Evolutionary conservation across 495 filamentous ascomycete genomes (phyloP), one percentile per base, ranked within the genome.

Genomic region (Penicillium paxilli): DNA sequence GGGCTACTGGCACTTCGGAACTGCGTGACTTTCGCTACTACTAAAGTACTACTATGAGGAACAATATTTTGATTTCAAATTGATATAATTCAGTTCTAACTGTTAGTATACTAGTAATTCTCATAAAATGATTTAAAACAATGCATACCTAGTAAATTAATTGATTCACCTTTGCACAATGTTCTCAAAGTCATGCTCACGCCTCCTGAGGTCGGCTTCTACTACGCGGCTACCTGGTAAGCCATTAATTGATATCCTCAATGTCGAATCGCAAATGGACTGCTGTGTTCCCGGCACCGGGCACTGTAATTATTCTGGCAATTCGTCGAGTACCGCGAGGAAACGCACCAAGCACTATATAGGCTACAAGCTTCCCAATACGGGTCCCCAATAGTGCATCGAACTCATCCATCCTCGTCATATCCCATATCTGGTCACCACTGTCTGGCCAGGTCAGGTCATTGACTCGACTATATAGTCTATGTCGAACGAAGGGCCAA

Each of bases 251-350:
- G 35, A 1, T 3, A 5, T 28, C 26, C 26, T 44, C 41, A 25
- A 44, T 44, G 14, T 44, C 41, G 23, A 44, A 44, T 2, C 41
- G 41, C 16, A 44, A 10, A 23, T 44, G 41, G 10, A 25, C 41
- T 5, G 35, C 35, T 5, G 19, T n/a, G 0, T 44, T 10, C 17
- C 19, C 11, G 12, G 10, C 9, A 25, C 9, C 11, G 1, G 21
- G 41, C 3, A 4, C 3, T 9, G 41, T 44, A n/a, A 44, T n/a
- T 6, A 44, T 23, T 23, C 21, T 19, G 22, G 20, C 9, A 21
- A 46, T 46, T 2, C n/a, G 44, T 4, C 23, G 44, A 30, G 51
- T 47, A 11, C 51, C 51, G 8, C 51, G 51, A 5, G 42, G 20
- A 11, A 40, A 54, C 23, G 44, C 32, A 23, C 44, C 44, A 21